Base-by-base conservation (phyloP, 768 basidiomycete genomes). In the Coprinopsis strossmayeri region DNA sequence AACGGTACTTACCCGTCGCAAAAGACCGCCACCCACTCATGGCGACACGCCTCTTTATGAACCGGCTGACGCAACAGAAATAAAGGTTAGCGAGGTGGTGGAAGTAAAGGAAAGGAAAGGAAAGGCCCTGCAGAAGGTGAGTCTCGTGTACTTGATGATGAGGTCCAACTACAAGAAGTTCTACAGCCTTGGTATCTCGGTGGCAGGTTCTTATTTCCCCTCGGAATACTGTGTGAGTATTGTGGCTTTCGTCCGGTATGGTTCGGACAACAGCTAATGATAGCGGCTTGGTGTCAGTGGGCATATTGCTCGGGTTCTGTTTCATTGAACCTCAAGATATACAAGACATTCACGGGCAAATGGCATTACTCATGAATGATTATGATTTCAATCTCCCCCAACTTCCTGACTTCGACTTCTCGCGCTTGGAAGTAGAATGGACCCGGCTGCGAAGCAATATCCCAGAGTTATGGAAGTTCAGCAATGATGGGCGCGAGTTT, bases 381-480 rank as follows among this genome's bases (percentile, higher is more conserved):
- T 87, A 87, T 52, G 86, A 88, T 45, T 62, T 90, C 46, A 74
- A 74, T 21, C 60, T 90, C 34, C 79, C 82, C 2, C 71, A 75
- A 46, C 61, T 88, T 2, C 81, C 83, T 3, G 78, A 73, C 45
- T 64, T 87, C 24, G 84, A 87, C 62, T 70, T 87, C 49, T 76
- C 84, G 5, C 74, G 78, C 3, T 71, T 89, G 9, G 86, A 87
- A 62, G 55, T 67, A 20, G 87, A 91, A 61, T 91, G 88, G 85
- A 70, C 69, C 32, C 72, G 78, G 45, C 61, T 91, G 4, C 72
- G 78, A 42, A 78, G 70, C 57, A 83, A 70, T 52, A 82, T 91
- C 9, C 87, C 89, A 0, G 88, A 90, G 55, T 66, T 87, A 0
- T 90, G 88, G 84, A 89, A 88, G 61, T 74, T 89, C 57, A 84